Base-by-base conservation (phyloP, 768 basidiomycete genomes). In the Macrolepiota fuliginosa region DNA sequence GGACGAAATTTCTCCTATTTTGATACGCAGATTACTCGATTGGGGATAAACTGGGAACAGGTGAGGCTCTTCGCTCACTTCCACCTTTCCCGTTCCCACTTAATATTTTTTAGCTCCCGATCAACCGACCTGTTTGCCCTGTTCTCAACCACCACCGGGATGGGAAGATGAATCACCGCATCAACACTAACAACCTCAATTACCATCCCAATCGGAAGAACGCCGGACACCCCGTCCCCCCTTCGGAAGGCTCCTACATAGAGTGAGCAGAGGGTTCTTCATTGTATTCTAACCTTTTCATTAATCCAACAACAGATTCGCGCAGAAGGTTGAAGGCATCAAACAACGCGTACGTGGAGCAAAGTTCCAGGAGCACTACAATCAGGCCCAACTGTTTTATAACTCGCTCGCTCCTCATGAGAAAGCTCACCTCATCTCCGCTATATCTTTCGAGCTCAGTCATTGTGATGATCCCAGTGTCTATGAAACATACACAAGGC, bases 1-100 rank as follows among this genome's bases (percentile, higher is more conserved):
- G 88, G 89, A 3, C 81, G 94, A 42, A 93, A 92, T 74, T 94
- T 94, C 74, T 89, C 87, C 0, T 95, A 96, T 76, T 84, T 88
- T 65, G 92, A 96, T 71, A 94, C 92, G 0, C 92, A 94, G 67
- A 80, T 93, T 54, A 82, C 85, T 2, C 84, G 94, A 22, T 74
- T 96, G 13, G 94, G 94, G 3, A 71, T 88, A 35, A 96, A 96
- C 71, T 95, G 86, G 80, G 79, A 89, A 68, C 82, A 86, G 74
- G 85, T 83, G 51, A 15, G 75, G 61, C 7, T 32, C 9, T 19
- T 35, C 35, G 17, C 9, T 32, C 9, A n/a, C 45, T 39, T 24
- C 11, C 12, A 2, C 19, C 0, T 22, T 11, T 50, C 10, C 37
- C 17, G 19, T 49, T 25, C 54, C 35, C 13, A 62, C n/a, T 50